These are phyloP conservation scores for Ophiocordyceps robertsii DNA, from an alignment of 2,329 filamentous ascomycete species.

Conservation along the genomic window DNA sequence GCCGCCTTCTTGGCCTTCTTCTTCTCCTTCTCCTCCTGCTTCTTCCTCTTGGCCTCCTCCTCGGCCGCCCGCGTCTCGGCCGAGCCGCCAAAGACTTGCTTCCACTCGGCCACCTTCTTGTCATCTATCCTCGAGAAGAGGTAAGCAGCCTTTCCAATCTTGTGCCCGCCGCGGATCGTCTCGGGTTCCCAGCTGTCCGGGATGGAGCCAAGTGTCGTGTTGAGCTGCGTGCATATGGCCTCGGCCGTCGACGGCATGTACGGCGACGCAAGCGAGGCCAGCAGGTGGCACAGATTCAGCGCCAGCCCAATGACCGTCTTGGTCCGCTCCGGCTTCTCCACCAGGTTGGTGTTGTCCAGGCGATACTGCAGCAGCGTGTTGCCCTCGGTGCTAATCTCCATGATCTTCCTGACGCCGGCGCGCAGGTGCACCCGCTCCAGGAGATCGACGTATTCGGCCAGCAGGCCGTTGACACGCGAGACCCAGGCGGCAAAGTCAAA, in stretches of 20 bases:
- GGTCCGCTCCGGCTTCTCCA: constrained; percentile 39
- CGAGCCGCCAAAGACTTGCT: constrained; percentile 55
- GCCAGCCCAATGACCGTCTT: constrained; percentile 59
- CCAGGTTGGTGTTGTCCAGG: constrained; percentile 40
- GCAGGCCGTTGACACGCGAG: constrained; percentile 35
- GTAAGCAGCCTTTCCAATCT: constrained; percentile 65
- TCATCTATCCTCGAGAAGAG: constrained; percentile 75
- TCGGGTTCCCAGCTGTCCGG: constrained; percentile 53
- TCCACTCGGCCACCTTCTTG: constrained; percentile 75
- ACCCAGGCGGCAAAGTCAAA: constrained; percentile 12
- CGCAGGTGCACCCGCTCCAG: constrained; percentile 62
- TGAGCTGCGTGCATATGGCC: constrained; percentile 67
- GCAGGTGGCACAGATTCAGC: constrained; percentile 70
- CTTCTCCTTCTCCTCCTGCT: constrained; percentile 34
- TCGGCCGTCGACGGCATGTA: constrained; percentile 74
- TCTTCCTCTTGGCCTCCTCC: constrained; percentile 34
- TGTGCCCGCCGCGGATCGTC: constrained; percentile 57
- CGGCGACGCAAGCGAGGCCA: constrained; percentile 65
- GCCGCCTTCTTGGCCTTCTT: constrained; percentile 22
- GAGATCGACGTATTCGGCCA: constrained; percentile 54
- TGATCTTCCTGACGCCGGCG: constrained; percentile 48
- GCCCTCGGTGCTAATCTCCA: constrained; percentile 49
- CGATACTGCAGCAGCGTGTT: constrained; percentile 39
- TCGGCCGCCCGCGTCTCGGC: constrained; percentile 33
- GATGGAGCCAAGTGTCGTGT: constrained; percentile 27